Base-by-base conservation (phyloP, 306 rosid species). In the Lithocarpus polystachyus region DNA sequence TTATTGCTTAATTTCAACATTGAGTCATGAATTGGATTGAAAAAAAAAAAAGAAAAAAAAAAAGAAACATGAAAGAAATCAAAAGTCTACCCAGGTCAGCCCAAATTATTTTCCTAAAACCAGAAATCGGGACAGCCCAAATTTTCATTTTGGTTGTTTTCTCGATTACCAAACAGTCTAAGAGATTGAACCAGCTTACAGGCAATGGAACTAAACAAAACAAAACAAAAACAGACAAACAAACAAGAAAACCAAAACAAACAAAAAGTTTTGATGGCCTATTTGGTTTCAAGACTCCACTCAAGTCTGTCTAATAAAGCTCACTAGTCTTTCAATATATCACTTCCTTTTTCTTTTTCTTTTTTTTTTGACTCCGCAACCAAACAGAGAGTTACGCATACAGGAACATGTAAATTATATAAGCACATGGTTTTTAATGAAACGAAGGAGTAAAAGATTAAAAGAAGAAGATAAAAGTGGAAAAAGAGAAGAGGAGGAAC, bases 401-500 rank as follows among this genome's bases (percentile, higher is more conserved):
- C 53, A 48, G 15, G 17, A 48, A 54, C 40, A 68, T 51, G 52
- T 56, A 13, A 24, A 24, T 26, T 7, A 55, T 18, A 77, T 23
- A 20, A 37, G 40, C 59, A 26, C 9, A 5, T n/a, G 45, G 17
- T 13, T 12, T 48, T 48, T 14, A 60, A 24, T 64, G 15, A 64
- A 18, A 29, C 31, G 10, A 53, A 53, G 13, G 20, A 3, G n/a
- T 6, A n/a, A 37, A 20, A 43, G 19, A 24, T 5, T 20, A 13
- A 37, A 19, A 24, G 1, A 69, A 40, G 1, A 45, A 43, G 57
- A 40, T 56, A 56, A 22, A 53, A 17, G 7, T 4, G 37, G 24
- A 37, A n/a, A 59, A 52, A 55, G 26, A 45, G 55, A 5, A n/a
- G 52, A 23, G 14, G 55, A 53, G 43, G 56, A 73, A 84, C 87